Base-by-base conservation (phyloP, 305 asterid species). In the Stenogyne calaminthoides region DNA sequence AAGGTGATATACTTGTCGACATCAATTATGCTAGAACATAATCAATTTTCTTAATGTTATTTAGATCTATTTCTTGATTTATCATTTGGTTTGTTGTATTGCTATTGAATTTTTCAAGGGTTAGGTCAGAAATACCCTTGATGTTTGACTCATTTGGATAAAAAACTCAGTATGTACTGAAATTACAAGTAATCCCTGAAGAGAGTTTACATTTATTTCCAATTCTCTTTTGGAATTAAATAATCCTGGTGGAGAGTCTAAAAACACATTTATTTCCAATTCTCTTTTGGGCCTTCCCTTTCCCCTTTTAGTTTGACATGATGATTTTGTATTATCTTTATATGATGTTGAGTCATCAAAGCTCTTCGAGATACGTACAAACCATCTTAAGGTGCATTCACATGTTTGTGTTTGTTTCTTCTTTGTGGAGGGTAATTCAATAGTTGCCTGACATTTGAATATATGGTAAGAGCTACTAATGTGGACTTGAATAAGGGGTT, bases 1-100 rank as follows among this genome's bases (percentile, higher is more conserved):
- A 78, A 88, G 96, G 88, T 84, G 77, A 73, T 54, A 20, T 61
- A 27, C 67, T 54, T 57, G 20, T 61, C 20, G 14, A 47, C 9
- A 9, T 49, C 64, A 59, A 60, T 61, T 62, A 61, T 67, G n/a
- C 71, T 34, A 10, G 46, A 51, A 69, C 10, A 56, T 37, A 62
- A 59, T 71, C 16, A 19, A 4, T 66, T 67, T 47, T 44, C 56
- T 58, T 46, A 46, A 54, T 70, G 5, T 47, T 42, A 44, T 52
- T 27, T 52, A 10, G 36, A 64, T 51, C 39, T 44, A 37, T 67
- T 52, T 59, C 56, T 46, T 75, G 40, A 55, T 69, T 37, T 58
- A 29, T 55, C 10, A 22, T 65, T 71, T 71, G 22, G 60, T 54
- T 57, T 69, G 37, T 63, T 57, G 61, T 69, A 19, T 69, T 39